Evolutionary conservation across 2,329 filamentous ascomycete species (phyloP), one percentile per base, ranked within the genome.

Genomic region (Colletotrichum abscissum): DNA sequence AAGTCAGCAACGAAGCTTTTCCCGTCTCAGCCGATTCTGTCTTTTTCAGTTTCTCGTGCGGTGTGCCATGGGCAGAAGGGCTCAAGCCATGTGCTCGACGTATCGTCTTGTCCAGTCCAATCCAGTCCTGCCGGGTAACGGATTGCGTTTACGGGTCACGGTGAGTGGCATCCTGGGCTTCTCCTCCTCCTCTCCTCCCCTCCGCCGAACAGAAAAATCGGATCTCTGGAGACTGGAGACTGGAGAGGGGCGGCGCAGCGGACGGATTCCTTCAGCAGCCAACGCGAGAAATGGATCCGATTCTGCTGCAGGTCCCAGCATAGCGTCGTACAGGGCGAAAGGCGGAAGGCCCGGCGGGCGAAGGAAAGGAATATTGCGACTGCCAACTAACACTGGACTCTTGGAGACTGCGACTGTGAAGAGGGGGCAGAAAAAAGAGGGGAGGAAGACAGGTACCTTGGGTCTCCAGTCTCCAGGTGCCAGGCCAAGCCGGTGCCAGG

Each of bases 231-330:
- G 38, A 42, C 38, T 42, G 38, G 38, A 42, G 38, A 42, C 67
- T 73, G 62, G 67, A 52, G 71, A 71, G 67, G 71, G 70, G 49
- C 42, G 35, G 66, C 33, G 42, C 59, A 46, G 56, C 67, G 56
- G 60, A 70, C 62, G 67, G 60, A 22, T 70, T 73, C 71, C 67
- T 71, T 71, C 67, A 73, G 62, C 66, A 69, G 67, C 60, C 55
- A 70, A 70, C 67, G 60, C 56, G 59, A 69, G 65, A 59, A 52
- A 71, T 64, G 56, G 67, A 71, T 24, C 70, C 67, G 56, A 62
- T 67, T 62, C 42, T 65, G 55, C 71, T 73, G 67, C 71, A 73
- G 71, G 71, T 73, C 71, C 71, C 67, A 62, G 67, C 56, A 71
- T 70, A 71, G 71, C 56, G 71, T 73, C 71, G 66, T 62, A 60